Conservation (phyloP, 768 basidiomycete genomes). For the Imleria badia region DNA sequence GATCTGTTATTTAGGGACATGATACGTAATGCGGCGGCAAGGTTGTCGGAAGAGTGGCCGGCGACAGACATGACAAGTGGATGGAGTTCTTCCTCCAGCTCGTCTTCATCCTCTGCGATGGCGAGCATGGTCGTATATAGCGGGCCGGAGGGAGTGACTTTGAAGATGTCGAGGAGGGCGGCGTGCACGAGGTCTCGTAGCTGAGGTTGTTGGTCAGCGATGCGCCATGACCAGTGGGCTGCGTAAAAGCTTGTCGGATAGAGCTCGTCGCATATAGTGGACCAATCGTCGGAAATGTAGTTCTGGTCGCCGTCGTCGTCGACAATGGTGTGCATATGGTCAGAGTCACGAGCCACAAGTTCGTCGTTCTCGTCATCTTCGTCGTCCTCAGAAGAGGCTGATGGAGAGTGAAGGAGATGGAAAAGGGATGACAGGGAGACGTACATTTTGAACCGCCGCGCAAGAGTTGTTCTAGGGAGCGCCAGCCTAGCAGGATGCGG, state of each 20-base stretch:
- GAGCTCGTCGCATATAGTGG: conserved; percentile 21
- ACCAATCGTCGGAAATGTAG: conserved; percentile 22
- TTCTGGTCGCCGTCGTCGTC: conserved; percentile 35
- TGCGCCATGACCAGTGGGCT: conserved; percentile 49
- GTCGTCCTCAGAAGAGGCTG: conserved; percentile 1
- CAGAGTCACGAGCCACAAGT: neutral
- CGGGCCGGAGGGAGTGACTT: conserved; percentile 44
- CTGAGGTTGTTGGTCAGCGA: conserved; percentile 39
- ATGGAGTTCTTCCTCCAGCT: conserved; percentile 36
- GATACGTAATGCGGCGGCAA: conserved; percentile 57
- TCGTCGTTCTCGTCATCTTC: conserved; percentile 31
- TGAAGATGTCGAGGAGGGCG: conserved; percentile 49
- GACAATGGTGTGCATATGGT: conserved; percentile 9
- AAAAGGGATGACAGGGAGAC: conserved; percentile 10
- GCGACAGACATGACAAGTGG: conserved; percentile 41
- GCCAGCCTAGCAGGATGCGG: conserved; percentile 49
- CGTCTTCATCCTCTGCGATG: conserved; percentile 37
- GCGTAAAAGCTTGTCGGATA: conserved; percentile 40
- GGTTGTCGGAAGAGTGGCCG: conserved; percentile 48
- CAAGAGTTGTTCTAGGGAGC: conserved; percentile 49
- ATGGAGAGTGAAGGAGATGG: neutral
- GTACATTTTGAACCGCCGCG: conserved; percentile 50
- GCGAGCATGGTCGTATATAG: conserved; percentile 45
- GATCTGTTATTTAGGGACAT: conserved; percentile 38
- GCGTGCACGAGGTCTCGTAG: conserved; percentile 47